Base-by-base conservation (phyloP, 1,284 basidiomycete genomes). In the Chalciporus sp. region DNA sequence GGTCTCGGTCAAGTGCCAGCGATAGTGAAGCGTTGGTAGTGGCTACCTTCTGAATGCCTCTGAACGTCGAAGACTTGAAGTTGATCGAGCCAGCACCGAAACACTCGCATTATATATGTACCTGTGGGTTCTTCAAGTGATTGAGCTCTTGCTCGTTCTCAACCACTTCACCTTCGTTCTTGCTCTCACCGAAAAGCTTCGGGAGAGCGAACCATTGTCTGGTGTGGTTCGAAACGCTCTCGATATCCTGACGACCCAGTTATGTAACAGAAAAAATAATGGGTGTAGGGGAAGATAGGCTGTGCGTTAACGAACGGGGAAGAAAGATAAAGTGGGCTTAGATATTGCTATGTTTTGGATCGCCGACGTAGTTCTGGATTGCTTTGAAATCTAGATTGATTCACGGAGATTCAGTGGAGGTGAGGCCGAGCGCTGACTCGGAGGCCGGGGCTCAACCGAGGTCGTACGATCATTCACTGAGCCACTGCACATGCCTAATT, bases 81-180 rank as follows among this genome's bases (percentile, higher is more conserved):
- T 9, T 5, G 31, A 33, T 11, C 9, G 17, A n/a, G 14, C 10
- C 12, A 42, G 29, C 5, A 40, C 14, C 27, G 41, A 16, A 44
- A 29, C 48, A 49, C 20, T 3, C 37, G 26, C 28, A n/a, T 28
- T 8, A 12, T 7, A 16, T 29, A 39, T 49, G 27, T 26, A 67
- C 66, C 63, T 69, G 65, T 56, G 68, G 67, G 51, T 70, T 68
- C 63, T 69, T 69, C 55, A 72, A 71, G 57, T 69, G 68, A 49
- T 70, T 70, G 27, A 70, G 57, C 33, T 35, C 33, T 16, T 3
- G 33, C 33, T 35, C 14, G 14, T 35, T 35, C 33, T 16, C n/a
- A n/a, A 35, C 33, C 4, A 35, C 33, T 16, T 16, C 33, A 35
- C 33, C 9, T n/a, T 16, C n/a, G 33, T 35, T 35, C 33, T 35